phyloP scores from a whole-genome alignment of 2,329 filamentous ascomycete species.

The Penicillium sp. region DNA sequence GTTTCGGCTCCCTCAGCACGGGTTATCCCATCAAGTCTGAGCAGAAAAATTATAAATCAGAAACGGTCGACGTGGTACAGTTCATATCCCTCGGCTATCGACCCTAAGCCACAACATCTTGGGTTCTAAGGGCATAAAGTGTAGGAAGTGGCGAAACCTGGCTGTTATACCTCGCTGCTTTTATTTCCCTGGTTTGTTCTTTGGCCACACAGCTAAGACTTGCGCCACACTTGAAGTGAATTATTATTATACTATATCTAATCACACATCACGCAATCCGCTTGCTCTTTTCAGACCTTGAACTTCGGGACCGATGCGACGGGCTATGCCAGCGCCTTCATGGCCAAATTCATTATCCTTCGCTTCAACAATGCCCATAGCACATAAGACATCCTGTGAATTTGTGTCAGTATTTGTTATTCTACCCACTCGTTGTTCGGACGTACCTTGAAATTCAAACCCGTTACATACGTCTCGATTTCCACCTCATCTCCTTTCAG shows the following conservation, averaged over 20 bases:
- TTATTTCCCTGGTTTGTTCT: neutral
- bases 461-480: constrained; percentile 16
- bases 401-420: neutral
- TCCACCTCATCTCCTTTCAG: constrained; percentile 18
- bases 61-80: neutral
- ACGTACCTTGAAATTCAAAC: constrained; percentile 23
- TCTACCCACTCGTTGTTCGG: too few relatives aligned
- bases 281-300: constrained; percentile 1
- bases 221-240: neutral
- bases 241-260: neutral
- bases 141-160: neutral
- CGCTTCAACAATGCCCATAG: constrained; percentile 10
- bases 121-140: neutral
- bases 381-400: constrained; percentile 14
- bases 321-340: constrained; percentile 20
- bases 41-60: neutral
- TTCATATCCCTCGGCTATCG: neutral
- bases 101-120: too few relatives aligned
- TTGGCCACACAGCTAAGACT: neutral
- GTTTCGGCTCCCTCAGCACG: constrained; percentile 6
- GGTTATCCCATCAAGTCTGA: constrained; percentile 7
- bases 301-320: constrained; percentile 16
- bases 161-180: too few relatives aligned
- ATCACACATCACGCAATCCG: neutral
- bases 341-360: constrained; percentile 13